Percentiles rank a stretch among this genome's conserved stretches.
Conservation (phyloP, 2,329 filamentous ascomycete genomes). For the Talaromyces sp. region DNA sequence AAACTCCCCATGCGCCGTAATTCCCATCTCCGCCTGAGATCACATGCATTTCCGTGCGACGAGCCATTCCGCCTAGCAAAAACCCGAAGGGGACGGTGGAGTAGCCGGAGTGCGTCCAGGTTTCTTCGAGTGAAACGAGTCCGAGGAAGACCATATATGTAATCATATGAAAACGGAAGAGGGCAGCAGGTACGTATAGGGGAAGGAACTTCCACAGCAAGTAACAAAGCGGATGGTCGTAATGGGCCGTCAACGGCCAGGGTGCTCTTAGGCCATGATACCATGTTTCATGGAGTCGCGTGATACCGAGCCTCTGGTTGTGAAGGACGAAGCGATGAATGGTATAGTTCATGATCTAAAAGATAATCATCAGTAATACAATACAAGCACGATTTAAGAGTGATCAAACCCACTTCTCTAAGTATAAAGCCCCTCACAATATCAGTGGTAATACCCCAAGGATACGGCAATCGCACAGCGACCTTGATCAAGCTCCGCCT, state of each 20-base stretch:
- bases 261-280: constrained; percentile 52
- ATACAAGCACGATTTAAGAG: neutral
- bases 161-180: constrained; percentile 57
- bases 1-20: constrained; percentile 42
- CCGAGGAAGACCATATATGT: constrained; percentile 54
- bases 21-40: constrained; percentile 43
- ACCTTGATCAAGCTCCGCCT: constrained; percentile 54
- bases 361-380: neutral
- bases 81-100: constrained; percentile 54
- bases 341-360: constrained; percentile 51
- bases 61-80: constrained; percentile 54
- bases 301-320: constrained; percentile 50
- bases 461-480: constrained; percentile 56
- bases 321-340: constrained; percentile 71
- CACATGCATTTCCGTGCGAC: constrained; percentile 53
- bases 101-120: constrained; percentile 58
- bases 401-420: constrained; percentile 49
- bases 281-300: constrained; percentile 49
- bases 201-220: constrained; percentile 52
- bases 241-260: constrained; percentile 54
- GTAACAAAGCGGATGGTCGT: constrained; percentile 56
- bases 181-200: constrained; percentile 51
- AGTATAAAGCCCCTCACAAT: constrained; percentile 49
- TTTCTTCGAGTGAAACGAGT: constrained; percentile 54
- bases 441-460: constrained; percentile 56